phyloP scores from a whole-genome alignment of 2,329 filamentous ascomycete species.

The Diaporthe amygdali region DNA sequence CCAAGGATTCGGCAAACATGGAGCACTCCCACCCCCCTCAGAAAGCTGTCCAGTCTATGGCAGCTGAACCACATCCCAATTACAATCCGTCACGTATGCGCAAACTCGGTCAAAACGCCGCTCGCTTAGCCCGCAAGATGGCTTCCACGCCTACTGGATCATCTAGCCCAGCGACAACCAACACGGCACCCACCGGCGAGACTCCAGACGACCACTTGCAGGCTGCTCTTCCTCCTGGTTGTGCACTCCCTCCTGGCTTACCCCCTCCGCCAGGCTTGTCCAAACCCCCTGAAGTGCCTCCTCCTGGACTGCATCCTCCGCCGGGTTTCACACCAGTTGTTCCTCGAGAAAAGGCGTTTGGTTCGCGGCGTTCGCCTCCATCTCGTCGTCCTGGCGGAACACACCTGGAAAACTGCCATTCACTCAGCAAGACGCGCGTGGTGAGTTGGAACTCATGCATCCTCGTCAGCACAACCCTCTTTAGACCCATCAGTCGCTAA shows the following conservation, averaged over 20 bases:
- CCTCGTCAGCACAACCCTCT: not conserved
- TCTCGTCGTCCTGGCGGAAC: not conserved
- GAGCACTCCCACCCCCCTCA: not conserved
- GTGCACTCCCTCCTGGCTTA: not conserved
- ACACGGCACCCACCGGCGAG: not conserved
- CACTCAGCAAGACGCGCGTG: conserved; percentile 22
- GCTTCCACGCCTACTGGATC: not conserved
- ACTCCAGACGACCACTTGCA: not conserved
- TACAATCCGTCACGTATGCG: not conserved
- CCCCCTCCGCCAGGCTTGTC: not conserved
- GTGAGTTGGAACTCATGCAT: not conserved
- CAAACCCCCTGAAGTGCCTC: not conserved
- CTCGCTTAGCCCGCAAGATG: not conserved
- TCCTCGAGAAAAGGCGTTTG: not conserved
- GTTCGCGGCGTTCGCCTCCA: not conserved
- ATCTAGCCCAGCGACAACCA: not conserved
- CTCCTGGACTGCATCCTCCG: not conserved
- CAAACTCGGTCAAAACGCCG: not conserved
- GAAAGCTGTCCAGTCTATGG: not conserved
- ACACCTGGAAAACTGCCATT: conserved; percentile 19
- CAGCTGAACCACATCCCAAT: not conserved
- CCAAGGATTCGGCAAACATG: not conserved
- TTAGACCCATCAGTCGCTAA: conserved; percentile 47
- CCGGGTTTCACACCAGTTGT: not conserved
- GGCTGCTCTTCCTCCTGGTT: not conserved